phyloP scores from a whole-genome alignment of 306 rosid species.

The Sicyos edulis region DNA sequence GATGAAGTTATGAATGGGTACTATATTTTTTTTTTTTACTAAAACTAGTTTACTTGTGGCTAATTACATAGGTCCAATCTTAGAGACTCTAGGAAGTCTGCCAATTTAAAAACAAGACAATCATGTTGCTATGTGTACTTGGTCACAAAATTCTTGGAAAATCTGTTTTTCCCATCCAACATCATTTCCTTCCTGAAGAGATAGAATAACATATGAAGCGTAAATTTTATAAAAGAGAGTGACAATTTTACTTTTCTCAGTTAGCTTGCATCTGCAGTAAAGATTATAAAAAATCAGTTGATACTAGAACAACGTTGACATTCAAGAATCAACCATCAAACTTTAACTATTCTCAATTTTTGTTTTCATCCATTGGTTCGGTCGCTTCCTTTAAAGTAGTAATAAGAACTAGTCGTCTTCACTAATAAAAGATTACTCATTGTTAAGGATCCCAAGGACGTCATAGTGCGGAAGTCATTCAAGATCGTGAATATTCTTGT shows the following conservation, averaged over 20 bases:
- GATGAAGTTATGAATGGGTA: constrained; percentile 18
- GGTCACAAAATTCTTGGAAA: not conserved
- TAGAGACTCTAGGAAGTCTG: not conserved
- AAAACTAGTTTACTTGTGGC: constrained; percentile 6
- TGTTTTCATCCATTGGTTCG: not conserved
- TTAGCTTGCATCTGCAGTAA: not conserved
- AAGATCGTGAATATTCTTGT: not conserved
- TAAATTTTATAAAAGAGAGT: not conserved
- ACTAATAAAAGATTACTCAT: not conserved
- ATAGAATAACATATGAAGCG: not conserved
- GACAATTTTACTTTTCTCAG: not conserved
- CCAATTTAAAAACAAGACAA: too few relatives aligned
- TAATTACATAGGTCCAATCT: not conserved
- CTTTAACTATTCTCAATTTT: not conserved
- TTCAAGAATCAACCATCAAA: constrained; percentile 12
- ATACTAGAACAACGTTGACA: not conserved
- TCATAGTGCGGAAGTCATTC: not conserved
- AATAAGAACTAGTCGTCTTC: not conserved
- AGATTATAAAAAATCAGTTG: not conserved
- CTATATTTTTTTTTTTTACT: not conserved
- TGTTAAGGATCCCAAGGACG: not conserved
- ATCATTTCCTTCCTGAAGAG: not conserved
- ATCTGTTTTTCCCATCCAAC: constrained; percentile 4
- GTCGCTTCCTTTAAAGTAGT: constrained; percentile 1
- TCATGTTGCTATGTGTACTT: not conserved